Evolutionary conservation across 2,329 filamentous ascomycete species (phyloP).

Genomic region (Venturia carpophila): DNA sequence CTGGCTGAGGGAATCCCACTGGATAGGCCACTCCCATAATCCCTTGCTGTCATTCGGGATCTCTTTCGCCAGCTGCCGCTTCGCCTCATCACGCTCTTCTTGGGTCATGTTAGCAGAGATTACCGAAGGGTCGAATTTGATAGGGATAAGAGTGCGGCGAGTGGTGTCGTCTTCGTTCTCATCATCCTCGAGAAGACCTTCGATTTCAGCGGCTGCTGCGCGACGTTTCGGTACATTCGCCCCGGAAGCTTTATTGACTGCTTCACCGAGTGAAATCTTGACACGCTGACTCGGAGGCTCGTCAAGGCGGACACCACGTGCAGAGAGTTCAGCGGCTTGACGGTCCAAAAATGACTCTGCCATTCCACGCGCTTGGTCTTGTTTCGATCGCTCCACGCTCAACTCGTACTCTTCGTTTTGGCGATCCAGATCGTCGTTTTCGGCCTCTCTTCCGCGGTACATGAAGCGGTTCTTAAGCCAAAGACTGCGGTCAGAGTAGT

Average conservation of each 20-base stretch:
- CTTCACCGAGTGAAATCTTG: constrained; percentile 79
- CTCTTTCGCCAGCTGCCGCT: constrained; percentile 74
- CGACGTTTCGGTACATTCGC: constrained; percentile 50
- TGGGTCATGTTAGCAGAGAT: constrained; percentile 48
- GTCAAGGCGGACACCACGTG: constrained; percentile 19
- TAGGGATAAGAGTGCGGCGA: constrained; percentile 58
- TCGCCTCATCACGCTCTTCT: constrained; percentile 77
- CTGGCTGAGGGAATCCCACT: constrained; percentile 87
- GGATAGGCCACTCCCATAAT: constrained; percentile 85
- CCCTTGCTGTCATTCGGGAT: constrained; percentile 82
- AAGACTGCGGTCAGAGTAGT: constrained; percentile 76
- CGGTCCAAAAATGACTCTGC: constrained; percentile 85
- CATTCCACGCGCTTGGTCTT: constrained; percentile 64
- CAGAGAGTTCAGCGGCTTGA: constrained; percentile 64
- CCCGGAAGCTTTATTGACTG: constrained; percentile 63
- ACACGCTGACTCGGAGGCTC: constrained; percentile 55
- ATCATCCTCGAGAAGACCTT: constrained; percentile 90
- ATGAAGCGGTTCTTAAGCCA: constrained; percentile 76
- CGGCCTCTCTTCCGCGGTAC: constrained; percentile 65
- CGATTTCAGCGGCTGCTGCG: constrained; percentile 85
- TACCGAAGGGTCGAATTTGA: constrained; percentile 38
- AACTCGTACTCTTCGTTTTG: constrained; percentile 65
- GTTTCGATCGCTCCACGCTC: constrained; percentile 52
- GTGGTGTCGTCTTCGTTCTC: constrained; percentile 49
- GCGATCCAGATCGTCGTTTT: constrained; percentile 75